Base-by-base conservation (phyloP, 2,329 filamentous ascomycete genomes). In the Exophiala phaeomuriformis region DNA sequence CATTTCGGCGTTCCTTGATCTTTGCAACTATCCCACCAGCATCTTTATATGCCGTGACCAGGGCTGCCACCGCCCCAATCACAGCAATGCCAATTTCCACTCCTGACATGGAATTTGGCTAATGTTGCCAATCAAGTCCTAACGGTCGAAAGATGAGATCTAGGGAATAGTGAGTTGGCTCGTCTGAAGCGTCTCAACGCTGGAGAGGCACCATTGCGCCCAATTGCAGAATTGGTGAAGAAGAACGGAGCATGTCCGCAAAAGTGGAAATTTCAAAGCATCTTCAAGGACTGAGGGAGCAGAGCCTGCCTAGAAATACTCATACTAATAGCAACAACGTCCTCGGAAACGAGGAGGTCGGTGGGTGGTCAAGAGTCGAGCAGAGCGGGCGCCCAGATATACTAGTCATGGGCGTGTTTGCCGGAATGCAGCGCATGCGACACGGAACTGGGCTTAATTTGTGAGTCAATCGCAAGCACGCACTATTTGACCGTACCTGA, bases 11-110 rank as follows among this genome's bases (percentile, higher is more conserved):
- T 39, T 49, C 52, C 32, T 58, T 58, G 35, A 58, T 58, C 36
- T 55, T 54, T 30, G 46, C 49, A 7, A 55, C 52, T 31, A 58
- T 58, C n/a, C 41, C 35, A 12, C 49, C 47, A 7, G 49, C 55
- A 42, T 58, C 48, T 42, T 53, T 55, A 46, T 58, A 58, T 5
- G 55, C 55, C 30, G 52, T 51, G 41, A 58, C 48, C 32, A 58
- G 43, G 35, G 51, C 52, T 47, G 45, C 49, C 45, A 50, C 49
- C 41, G 52, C 49, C 28, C 52, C 43, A 27, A 51, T 37, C 5
- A 55, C 55, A 9, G 45, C 52, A 32, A 51, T 46, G 32, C 54
- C 54, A 8, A 53, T 49, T 37, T 51, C 54, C 33, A 47, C 28
- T 12, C 47, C 50, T 4, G 54, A 56, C 54, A 56, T 56, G 4